These are phyloP conservation scores for Brettanomyces custersianus DNA, from an alignment of 805 yeast genomes.

Conservation along the genomic window DNA sequence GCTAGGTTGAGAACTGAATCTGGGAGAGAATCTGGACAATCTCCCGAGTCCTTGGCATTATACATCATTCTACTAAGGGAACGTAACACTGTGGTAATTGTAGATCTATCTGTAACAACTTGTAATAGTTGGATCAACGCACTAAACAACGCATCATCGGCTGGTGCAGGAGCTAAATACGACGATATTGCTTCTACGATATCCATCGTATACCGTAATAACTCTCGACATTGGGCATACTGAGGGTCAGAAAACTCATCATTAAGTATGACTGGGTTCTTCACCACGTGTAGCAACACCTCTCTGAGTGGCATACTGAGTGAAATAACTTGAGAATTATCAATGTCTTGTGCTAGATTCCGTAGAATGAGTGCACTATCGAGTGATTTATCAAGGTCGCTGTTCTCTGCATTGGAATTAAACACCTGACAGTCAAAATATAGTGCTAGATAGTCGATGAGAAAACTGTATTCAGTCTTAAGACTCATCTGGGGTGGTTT, in stretches of 20 bases:
- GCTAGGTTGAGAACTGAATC: slow-evolving; percentile 41
- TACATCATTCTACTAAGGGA: slow-evolving; percentile 74
- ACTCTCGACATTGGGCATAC: slow-evolving; percentile 38
- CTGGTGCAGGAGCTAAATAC: slow-evolving; percentile 65
- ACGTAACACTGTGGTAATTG: slow-evolving; percentile 61
- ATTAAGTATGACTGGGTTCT: slow-evolving; percentile 17
- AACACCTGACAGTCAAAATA: slow-evolving; percentile 14
- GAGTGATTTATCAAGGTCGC: slow-evolving; percentile 21
- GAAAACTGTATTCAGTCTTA: slow-evolving; percentile 29
- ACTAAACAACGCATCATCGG: slow-evolving; percentile 60
- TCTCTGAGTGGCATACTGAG: slow-evolving; percentile 28
- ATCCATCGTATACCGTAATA: slow-evolving; percentile 62
- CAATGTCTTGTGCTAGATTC: slow-evolving; percentile 76
- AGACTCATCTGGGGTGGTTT: slow-evolving; percentile 30
- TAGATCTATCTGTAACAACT: slow-evolving; percentile 54
- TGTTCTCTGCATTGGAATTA: slow-evolving; percentile 11
- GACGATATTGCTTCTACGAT: slow-evolving; percentile 78
- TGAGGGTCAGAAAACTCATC: slow-evolving; percentile 20
- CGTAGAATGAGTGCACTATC: slow-evolving; percentile 63
- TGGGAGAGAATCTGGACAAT: slow-evolving; percentile 41
- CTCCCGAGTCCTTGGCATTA: slow-evolving; percentile 33
- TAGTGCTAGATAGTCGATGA: slow-evolving; percentile 27
- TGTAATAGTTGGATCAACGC: slow-evolving; percentile 43
- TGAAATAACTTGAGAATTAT: slow-evolving; percentile 71
- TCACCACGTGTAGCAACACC: slow-evolving; percentile 41